Percentiles rank a stretch among this genome's conserved stretches.
These are phyloP conservation scores for Entomortierella lignicola DNA, from an alignment of 192 early-diverging fungal species.

Conservation along the genomic window DNA sequence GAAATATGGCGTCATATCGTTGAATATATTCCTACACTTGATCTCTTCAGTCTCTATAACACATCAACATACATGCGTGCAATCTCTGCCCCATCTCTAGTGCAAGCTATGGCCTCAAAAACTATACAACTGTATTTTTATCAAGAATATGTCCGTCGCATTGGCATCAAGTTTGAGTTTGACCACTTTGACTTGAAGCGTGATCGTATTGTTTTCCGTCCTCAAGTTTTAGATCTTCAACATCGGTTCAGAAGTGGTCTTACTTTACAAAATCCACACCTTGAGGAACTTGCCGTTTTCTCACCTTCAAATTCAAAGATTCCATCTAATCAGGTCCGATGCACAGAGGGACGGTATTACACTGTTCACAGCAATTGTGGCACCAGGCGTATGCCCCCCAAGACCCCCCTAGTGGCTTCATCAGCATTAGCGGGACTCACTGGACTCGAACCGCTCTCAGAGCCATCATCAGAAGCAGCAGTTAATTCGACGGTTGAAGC, in stretches of 20 bases:
- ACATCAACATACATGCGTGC: conserved; percentile 36
- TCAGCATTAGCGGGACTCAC: background rate
- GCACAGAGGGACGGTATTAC: conserved; percentile 8
- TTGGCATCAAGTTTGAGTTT: conserved; percentile 40
- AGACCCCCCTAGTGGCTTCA: background rate
- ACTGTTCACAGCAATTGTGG: background rate
- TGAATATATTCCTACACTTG: conserved; percentile 7
- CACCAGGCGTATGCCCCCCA: background rate
- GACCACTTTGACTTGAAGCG: conserved; percentile 40
- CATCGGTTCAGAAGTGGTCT: conserved; percentile 35
- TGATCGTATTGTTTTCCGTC: conserved; percentile 39
- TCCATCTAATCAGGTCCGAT: background rate
- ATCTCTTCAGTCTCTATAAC: conserved; percentile 45
- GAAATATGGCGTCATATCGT: conserved; percentile 34
- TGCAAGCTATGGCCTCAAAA: conserved; percentile 30
- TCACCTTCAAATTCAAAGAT: background rate
- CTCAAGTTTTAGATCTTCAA: conserved; percentile 12
- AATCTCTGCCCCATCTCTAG: conserved; percentile 14
- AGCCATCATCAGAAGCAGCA: background rate
- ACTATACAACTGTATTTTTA: conserved; percentile 37
- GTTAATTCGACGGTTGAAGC: background rate
- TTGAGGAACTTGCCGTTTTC: conserved; percentile 32
- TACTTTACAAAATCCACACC: conserved; percentile 36
- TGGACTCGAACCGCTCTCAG: background rate
- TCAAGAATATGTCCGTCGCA: conserved; percentile 45